These are phyloP conservation scores for Colletotrichum sp. DNA, from an alignment of 2,329 filamentous ascomycete species.

Conservation along the genomic window DNA sequence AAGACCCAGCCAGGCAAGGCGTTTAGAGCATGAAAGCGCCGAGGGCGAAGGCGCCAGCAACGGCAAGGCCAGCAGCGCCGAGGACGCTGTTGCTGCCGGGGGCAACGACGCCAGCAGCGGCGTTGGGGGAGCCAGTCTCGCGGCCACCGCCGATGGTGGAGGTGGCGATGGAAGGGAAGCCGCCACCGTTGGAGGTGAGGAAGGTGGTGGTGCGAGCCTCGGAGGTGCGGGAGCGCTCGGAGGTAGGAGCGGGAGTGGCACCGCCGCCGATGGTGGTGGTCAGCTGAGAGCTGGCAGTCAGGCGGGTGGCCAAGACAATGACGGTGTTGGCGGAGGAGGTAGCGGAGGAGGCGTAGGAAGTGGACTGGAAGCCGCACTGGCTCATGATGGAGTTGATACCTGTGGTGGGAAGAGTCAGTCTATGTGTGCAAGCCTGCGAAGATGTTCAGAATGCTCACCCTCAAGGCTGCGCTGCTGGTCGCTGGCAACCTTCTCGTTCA, in stretches of 20 bases:
- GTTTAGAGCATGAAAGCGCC: constrained; percentile 20
- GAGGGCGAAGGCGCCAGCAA: constrained; percentile 15
- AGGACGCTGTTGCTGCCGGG: constrained; percentile 11
- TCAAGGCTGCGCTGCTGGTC: constrained; percentile 22
- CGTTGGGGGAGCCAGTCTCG: constrained; percentile 10
- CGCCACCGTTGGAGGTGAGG: constrained; percentile 14
- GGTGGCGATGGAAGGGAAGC: constrained; percentile 16
- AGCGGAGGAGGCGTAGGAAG: constrained; percentile 28
- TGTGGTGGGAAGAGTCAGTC: background rate
- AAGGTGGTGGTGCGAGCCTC: constrained; percentile 18
- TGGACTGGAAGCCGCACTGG: constrained; percentile 37
- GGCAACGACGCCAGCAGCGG: constrained; percentile 1
- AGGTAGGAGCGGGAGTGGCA: background rate
- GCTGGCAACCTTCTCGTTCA: constrained; percentile 33
- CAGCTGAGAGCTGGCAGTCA: constrained; percentile 36
- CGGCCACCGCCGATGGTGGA: constrained; percentile 14
- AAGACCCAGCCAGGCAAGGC: background rate
- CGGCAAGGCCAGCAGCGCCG: constrained; percentile 8
- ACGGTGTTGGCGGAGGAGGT: constrained; percentile 28
- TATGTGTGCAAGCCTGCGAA: background rate
- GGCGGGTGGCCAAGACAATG: constrained; percentile 33
- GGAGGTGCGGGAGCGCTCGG: background rate
- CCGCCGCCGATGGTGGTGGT: constrained; percentile 36
- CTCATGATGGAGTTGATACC: constrained; percentile 39
- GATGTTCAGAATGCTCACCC: background rate